These are phyloP conservation scores for Dendrobium chrysotoxum DNA, from an alignment of 106 monocot species.

Conservation along the genomic window DNA sequence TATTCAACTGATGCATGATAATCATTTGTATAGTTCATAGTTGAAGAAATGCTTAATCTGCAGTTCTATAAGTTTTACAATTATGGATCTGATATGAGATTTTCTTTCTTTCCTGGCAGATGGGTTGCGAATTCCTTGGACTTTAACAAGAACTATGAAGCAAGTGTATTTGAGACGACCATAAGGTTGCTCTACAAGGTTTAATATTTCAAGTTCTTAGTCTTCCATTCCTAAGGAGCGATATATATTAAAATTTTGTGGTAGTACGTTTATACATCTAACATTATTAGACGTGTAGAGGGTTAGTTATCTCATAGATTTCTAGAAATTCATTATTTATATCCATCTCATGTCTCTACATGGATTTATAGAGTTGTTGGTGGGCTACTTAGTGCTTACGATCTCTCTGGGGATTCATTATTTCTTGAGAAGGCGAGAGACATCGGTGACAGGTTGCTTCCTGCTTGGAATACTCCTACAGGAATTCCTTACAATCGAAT, in stretches of 20 bases:
- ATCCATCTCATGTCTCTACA: neutral
- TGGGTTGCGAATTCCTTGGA: slow-evolving; percentile 58
- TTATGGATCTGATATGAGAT: slow-evolving; percentile 2
- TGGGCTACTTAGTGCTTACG: slow-evolving; percentile 63
- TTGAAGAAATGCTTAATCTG: neutral
- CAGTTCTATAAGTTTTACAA: neutral
- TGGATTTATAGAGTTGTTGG: slow-evolving; percentile 47
- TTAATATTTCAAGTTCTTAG: slow-evolving; percentile 21
- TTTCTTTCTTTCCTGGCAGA: slow-evolving; percentile 19
- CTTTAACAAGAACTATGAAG: slow-evolving; percentile 68
- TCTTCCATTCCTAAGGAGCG: neutral
- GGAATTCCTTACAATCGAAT: slow-evolving; percentile 59
- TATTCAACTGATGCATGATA: neutral
- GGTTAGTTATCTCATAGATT: neutral
- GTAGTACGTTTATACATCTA: neutral
- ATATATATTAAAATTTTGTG: neutral
- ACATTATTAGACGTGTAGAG: neutral
- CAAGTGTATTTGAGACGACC: slow-evolving; percentile 69
- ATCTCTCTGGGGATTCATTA: slow-evolving; percentile 50
- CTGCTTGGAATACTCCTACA: slow-evolving; percentile 53
- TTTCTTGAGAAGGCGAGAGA: slow-evolving; percentile 64
- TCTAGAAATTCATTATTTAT: neutral
- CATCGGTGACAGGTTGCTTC: slow-evolving; percentile 51
- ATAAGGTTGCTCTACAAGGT: slow-evolving; percentile 47
- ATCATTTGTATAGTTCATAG: neutral